Evolutionary conservation across 1,284 basidiomycete genomes (phyloP).

Genomic region (Ceratobasidium sp.): DNA sequence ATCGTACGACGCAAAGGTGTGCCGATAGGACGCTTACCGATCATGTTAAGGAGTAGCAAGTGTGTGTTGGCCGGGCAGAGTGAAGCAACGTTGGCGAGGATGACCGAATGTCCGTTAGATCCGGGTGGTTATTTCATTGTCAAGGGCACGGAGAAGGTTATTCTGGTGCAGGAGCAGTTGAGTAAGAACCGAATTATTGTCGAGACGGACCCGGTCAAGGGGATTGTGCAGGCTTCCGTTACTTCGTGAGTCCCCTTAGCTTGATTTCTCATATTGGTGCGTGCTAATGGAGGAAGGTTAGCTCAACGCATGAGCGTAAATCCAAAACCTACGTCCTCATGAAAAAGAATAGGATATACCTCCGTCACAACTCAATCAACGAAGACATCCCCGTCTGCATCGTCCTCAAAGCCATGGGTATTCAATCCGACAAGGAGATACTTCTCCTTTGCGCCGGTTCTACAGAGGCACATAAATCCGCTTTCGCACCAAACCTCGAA

Average conservation of each 20-base stretch:
- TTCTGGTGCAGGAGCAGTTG: conserved; percentile 98
- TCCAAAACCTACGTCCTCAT: conserved; percentile 99
- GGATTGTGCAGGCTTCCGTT: conserved; percentile 94
- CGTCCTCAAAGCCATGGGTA: conserved; percentile 95
- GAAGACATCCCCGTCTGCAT: conserved; percentile 98
- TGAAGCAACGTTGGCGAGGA: conserved; percentile 87
- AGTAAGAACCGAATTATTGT: conserved; percentile 99
- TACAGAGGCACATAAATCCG: conserved; percentile 89
- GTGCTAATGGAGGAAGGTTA: conserved; percentile 28
- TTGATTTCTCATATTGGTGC: not conserved
- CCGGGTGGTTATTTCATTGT: conserved; percentile 99
- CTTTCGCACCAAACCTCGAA: conserved; percentile 94
- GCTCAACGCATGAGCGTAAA: conserved; percentile 97
- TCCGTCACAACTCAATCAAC: conserved; percentile 98
- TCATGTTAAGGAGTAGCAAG: conserved; percentile 97
- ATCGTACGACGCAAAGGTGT: conserved; percentile 89
- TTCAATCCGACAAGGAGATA: conserved; percentile 98
- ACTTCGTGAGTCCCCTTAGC: conserved; percentile 80
- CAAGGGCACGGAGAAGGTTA: conserved; percentile 99
- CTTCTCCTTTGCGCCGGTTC: conserved; percentile 94
- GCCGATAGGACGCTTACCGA: conserved; percentile 92
- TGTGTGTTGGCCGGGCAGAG: conserved; percentile 87
- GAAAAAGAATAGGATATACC: conserved; percentile 93
- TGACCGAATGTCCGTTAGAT: conserved; percentile 98
- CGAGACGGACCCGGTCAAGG: conserved; percentile 93